phyloP scores from a whole-genome alignment of 345 rosid species.

The Citrus trifoliata region DNA sequence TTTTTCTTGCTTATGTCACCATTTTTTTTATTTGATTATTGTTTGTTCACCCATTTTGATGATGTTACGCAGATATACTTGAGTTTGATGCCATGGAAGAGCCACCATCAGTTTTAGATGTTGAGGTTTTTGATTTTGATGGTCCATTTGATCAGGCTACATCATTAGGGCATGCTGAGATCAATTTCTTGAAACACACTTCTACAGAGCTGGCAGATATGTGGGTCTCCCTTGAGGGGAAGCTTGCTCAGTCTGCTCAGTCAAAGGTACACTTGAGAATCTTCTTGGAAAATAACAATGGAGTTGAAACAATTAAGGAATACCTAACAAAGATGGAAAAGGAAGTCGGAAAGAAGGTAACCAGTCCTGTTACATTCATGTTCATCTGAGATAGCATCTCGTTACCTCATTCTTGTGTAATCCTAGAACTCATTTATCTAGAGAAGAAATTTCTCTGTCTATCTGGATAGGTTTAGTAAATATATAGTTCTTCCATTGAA shows the following conservation, averaged over 20 bases:
- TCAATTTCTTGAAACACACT: slow-evolving; percentile 76
- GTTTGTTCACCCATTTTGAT: slow-evolving; percentile 10
- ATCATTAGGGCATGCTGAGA: slow-evolving; percentile 85
- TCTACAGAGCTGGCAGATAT: slow-evolving; percentile 72
- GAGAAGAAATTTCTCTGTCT: not conserved
- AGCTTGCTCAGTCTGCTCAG: slow-evolving; percentile 79
- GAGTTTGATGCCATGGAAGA: slow-evolving; percentile 98
- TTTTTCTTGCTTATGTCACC: slow-evolving; percentile 5
- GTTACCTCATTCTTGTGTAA: not conserved
- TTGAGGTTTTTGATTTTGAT: slow-evolving; percentile 87
- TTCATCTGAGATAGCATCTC: not conserved
- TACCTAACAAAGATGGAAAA: slow-evolving; percentile 80
- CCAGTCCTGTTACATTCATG: not conserved
- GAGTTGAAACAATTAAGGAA: slow-evolving; percentile 70
- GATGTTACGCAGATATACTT: slow-evolving; percentile 60
- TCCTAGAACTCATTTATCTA: not conserved
- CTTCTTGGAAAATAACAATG: slow-evolving; percentile 74
- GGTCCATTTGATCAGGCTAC: slow-evolving; percentile 90
- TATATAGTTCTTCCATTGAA: not conserved
- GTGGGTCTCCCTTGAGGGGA: slow-evolving; percentile 74
- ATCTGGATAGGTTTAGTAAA: not conserved
- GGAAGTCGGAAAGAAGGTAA: slow-evolving; percentile 95
- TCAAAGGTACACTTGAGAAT: slow-evolving; percentile 77
- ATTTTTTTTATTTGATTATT: not conserved
- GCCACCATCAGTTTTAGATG: slow-evolving; percentile 83